Evolutionary conservation across 345 rosid genomes (phyloP).

Genomic region (Salix exigua): DNA sequence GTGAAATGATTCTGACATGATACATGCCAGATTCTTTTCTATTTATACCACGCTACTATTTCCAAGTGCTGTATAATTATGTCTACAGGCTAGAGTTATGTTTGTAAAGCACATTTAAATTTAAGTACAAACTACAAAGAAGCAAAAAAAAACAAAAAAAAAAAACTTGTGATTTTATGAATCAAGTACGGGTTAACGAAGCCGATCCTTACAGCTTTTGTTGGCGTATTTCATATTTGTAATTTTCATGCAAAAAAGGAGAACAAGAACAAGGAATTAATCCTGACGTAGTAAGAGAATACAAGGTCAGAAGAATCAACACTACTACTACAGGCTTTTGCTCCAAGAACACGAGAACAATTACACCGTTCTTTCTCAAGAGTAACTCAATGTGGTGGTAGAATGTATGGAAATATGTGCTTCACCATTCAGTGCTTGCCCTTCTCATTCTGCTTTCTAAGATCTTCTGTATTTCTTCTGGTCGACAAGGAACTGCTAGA

Average conservation of each 20-base stretch:
- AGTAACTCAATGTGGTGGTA: neutral
- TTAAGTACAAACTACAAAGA: neutral
- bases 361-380: neutral
- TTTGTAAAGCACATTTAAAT: neutral
- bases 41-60: neutral
- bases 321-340: neutral
- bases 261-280: too few species aligned
- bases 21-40: conserved; percentile 1
- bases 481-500: conserved; percentile 49
- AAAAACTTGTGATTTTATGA: too few species aligned
- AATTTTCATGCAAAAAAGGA: too few species aligned
- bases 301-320: neutral
- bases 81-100: neutral
- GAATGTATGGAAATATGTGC: neutral
- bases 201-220: too few species aligned
- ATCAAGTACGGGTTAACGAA: too few species aligned
- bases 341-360: neutral
- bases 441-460: conserved; percentile 20
- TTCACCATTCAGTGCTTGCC: conserved; percentile 16
- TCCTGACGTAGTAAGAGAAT: neutral
- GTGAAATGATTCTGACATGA: conserved; percentile 34
- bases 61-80: conserved; percentile 1
- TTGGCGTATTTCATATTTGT: too few species aligned
- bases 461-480: conserved; percentile 49
- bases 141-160: neutral